Evolutionary conservation across 306 rosid species (phyloP), one percentile per base, ranked within the genome.

Genomic region (Prinsepia uniflora): DNA sequence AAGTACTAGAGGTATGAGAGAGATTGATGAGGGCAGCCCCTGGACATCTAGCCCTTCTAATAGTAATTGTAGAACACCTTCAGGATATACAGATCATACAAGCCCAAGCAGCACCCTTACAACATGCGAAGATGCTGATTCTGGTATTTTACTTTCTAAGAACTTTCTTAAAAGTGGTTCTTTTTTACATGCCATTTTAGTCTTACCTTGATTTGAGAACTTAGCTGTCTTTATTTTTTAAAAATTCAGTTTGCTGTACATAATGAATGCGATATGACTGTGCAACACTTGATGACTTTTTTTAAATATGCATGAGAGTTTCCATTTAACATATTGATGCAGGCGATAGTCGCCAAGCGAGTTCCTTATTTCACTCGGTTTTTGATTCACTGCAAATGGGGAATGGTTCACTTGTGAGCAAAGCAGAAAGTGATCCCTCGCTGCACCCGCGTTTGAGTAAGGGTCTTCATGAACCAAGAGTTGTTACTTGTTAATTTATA

Each of bases 81-180:
- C 90, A 64, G 83, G 81, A 78, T 84, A 83, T 79, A 70, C 86
- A 58, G 97, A 86, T 69, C 73, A 90, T 73, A 69, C 84, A 77
- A 92, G 96, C 78, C 89, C 90, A 75, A 80, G 85, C 75, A 87
- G 87, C 73, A 78, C 84, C 70, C 65, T 80, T 73, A 40, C 92
- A 71, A 84, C 97, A 34, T 87, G 83, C 60, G 97, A 92, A 87
- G 97, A 92, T 84, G 91, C 86, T 73, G 97, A 92, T 83, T 84
- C 90, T 17, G 97, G 97, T 92, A 84, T 57, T 18, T 73, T 80
- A 64, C 76, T 64, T 65, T 64, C 67, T 63, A 81, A 18, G 36
- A 30, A 36, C 42, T 59, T 77, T 72, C 74, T 83, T 72, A 48
- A 61, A 13, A 59, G 67, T 70, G 67, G 36, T 72, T 42, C 59